These are phyloP conservation scores for Mycena polygramma DNA, from an alignment of 768 basidiomycete genomes.

Conservation along the genomic window DNA sequence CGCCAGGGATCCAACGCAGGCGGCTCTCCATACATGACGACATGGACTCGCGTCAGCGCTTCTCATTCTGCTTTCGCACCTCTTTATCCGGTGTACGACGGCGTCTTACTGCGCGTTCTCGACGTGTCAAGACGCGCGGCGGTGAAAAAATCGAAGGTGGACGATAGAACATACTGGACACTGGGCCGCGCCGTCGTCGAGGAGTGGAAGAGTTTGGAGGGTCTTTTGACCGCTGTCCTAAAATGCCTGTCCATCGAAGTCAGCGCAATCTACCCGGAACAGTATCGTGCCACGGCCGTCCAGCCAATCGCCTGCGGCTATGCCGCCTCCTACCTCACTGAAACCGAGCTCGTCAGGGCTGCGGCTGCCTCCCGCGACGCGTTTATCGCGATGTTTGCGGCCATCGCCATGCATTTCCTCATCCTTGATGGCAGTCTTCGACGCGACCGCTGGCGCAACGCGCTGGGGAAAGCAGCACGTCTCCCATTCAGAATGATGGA, in stretches of 20 bases:
- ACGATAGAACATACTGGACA: not conserved
- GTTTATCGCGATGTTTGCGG: slow-evolving; percentile 13
- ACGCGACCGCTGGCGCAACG: not conserved
- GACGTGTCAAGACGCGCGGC: not conserved
- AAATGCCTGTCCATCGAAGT: not conserved
- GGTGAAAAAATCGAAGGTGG: not conserved
- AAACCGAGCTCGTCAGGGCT: not conserved
- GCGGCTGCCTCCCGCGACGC: slow-evolving; percentile 7
- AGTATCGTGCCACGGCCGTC: not conserved
- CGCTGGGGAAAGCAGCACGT: not conserved
- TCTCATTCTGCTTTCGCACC: slow-evolving; percentile 1
- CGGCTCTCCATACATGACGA: not conserved
- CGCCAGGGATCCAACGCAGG: not conserved
- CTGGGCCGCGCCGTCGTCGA: not conserved
- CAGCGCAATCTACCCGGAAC: not conserved
- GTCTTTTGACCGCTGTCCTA: not conserved
- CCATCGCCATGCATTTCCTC: slow-evolving; percentile 1
- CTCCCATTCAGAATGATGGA: slow-evolving; percentile 14
- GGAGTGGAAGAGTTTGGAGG: slow-evolving; percentile 3
- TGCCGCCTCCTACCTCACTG: not conserved
- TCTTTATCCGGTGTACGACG: slow-evolving; percentile 2
- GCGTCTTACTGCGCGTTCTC: slow-evolving; percentile 6
- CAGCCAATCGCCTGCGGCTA: not conserved
- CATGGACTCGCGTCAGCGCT: not conserved
- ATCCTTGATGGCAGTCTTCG: not conserved